A percentile compares a stretch with the other conserved stretches of the same genome.
Conservation (phyloP, 1,284 basidiomycete genomes). For the Sporisorium scitamineum region DNA sequence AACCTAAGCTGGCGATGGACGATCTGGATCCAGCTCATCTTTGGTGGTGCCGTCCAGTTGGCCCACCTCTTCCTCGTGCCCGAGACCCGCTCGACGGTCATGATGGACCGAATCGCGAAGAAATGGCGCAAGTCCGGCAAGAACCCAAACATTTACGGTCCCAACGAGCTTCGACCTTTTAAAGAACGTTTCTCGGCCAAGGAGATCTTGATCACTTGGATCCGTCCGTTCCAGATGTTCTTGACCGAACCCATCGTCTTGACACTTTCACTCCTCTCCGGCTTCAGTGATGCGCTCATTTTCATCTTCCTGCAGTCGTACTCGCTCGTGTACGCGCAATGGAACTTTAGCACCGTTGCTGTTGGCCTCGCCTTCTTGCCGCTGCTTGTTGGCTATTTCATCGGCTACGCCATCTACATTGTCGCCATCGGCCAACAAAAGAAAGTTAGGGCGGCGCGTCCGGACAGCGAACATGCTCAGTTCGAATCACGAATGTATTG, state of each 20-base stretch:
- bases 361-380: slow-evolving; percentile 68
- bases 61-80: slow-evolving; percentile 70
- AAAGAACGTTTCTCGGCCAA: slow-evolving; percentile 66
- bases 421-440: slow-evolving; percentile 66
- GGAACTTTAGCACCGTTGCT: slow-evolving; percentile 68
- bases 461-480: slow-evolving; percentile 57
- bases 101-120: slow-evolving; percentile 70
- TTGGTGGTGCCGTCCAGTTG: slow-evolving; percentile 69
- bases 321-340: slow-evolving; percentile 70
- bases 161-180: slow-evolving; percentile 68
- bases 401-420: slow-evolving; percentile 70
- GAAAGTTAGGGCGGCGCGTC: slow-evolving; percentile 62
- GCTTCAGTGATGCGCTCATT: slow-evolving; percentile 70
- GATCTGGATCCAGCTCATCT: slow-evolving; percentile 70
- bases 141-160: slow-evolving; percentile 64
- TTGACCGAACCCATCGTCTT: slow-evolving; percentile 71
- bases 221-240: slow-evolving; percentile 69
- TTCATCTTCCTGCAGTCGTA: slow-evolving; percentile 71
- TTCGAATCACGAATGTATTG: slow-evolving; percentile 70
- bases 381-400: slow-evolving; percentile 70
- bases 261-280: slow-evolving; percentile 69
- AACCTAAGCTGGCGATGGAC: slow-evolving; percentile 66
- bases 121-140: slow-evolving; percentile 61
- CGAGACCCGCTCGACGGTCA: slow-evolving; percentile 70
- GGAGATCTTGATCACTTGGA: slow-evolving; percentile 69